Base-by-base conservation (phyloP, 163 green algal species). In the Scenedesmus sp. region DNA sequence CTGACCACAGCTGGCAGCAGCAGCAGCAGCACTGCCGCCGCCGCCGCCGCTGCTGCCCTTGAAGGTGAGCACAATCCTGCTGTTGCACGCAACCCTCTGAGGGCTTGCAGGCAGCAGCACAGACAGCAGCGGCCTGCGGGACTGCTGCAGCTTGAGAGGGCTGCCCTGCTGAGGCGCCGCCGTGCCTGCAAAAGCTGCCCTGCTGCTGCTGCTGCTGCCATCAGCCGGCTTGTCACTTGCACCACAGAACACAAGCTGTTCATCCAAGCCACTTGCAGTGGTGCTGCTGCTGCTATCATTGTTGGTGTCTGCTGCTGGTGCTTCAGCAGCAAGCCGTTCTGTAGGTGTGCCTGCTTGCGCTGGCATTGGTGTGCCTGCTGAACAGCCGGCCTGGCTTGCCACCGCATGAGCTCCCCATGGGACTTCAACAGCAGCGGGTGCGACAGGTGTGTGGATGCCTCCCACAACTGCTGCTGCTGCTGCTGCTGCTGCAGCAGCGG, bases 101-200 rank as follows among this genome's bases (percentile, higher is more conserved):
- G 65, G 65, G 65, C 65, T 76, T 76, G 65, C 65, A 76, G 65
- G 65, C 65, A 76, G 65, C 65, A 76, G 65, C 30, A 76, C 65
- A 20, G 65, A 76, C 65, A 76, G 65, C 30, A 76, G 65, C 30
- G 65, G 65, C 65, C 40, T 76, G 30, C 65, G 65, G 24, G 65
- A 76, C 65, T 76, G 65, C 30, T 76, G 65, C 65, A 76, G 15
- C 65, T 40, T 37, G 30, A 76, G 1, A 7, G 18, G 2, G 65
- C 24, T 40, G 30, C 40, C 65, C 65, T 40, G 30, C 0, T 5
- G 30, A 40, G 65, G 30, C 6, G 5, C 30, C 40, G 4, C 65
- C 40, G 65, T 7, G 0, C 30, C 65, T 37, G 65, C 30, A 20
- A 1, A 15, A 20, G 24, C 65, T 76, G 65, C 30, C 30, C 65